Evolutionary conservation across 805 yeast species (phyloP), one percentile per base, ranked within the genome.

Genomic region (Metschnikowia lochheadii): DNA sequence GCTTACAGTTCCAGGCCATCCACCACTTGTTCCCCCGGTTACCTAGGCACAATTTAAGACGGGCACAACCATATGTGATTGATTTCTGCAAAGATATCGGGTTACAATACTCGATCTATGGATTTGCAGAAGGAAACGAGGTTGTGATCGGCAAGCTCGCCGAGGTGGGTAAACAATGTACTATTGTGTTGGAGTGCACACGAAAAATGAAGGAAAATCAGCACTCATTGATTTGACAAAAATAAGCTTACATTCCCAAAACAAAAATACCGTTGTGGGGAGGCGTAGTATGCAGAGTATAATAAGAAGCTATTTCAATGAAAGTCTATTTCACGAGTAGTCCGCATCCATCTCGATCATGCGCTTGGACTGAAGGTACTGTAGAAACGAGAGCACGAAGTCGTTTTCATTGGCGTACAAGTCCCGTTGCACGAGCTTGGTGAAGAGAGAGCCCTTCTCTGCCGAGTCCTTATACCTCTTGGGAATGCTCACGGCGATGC

Each of bases 1-100:
- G 97, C 0, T 76, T 89, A 49, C 97, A 89, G 66, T 89, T 88
- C 72, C 97, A 89, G 64, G 94, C 91, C 0, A 81, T 89, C 46
- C 97, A 89, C 65, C 97, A 89, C 64, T 73, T 90, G 58, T 89
- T 89, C 66, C 97, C 97, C 29, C 74, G 97, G 51, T 65, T 89
- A 59, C 97, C 97, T 20, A 77, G 96, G 51, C 96, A 90, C 67
- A 89, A 90, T 63, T 79, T 90, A 61, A 76, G 97, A 53, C 73
- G 75, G 29, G 88, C 83, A 0, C 96, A 90, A 63, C 81, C 84
- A 1, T 70, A 70, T 42, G 94, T 89, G 36, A 74, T 85, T 48
- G 80, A 82, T 40, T 89, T 89, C 60, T 89, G 96, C 66, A 70
- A 82, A 40, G 80, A 81, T 21, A 85, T 87, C 6, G 96, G 96